Percentiles rank a stretch among this genome's conserved stretches.
phyloP scores from a whole-genome alignment of 306 rosid species.

The Begonia loranthoides region DNA sequence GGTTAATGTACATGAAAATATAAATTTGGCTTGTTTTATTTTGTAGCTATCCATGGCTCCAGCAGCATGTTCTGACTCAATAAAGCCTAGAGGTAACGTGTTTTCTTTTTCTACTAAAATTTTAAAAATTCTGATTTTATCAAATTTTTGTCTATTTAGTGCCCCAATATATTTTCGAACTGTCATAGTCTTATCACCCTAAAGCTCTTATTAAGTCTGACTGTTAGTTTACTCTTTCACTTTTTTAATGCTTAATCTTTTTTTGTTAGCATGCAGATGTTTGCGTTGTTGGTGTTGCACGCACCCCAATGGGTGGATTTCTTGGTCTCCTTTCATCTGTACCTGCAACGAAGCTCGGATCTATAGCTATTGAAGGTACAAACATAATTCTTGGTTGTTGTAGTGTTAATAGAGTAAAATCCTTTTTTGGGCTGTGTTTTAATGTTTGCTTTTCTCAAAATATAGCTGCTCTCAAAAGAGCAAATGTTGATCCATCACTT shows the following conservation, averaged over 20 bases:
- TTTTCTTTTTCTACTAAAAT: not conserved
- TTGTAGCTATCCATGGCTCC: conserved; percentile 47
- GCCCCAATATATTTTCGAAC: too few species aligned
- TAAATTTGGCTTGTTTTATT: not conserved
- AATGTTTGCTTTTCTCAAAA: not conserved
- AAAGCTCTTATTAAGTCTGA: too few species aligned
- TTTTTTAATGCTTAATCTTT: conserved; percentile 2
- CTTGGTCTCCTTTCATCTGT: conserved; percentile 80
- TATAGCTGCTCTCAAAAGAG: conserved; percentile 88
- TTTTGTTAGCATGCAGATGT: conserved; percentile 49
- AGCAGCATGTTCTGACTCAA: conserved; percentile 44
- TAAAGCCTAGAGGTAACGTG: conserved; percentile 62
- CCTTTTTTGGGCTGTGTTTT: not conserved
- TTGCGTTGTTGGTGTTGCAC: conserved; percentile 90
- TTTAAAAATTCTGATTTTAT: too few species aligned
- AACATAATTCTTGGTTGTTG: conserved; percentile 1
- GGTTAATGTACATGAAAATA: too few species aligned
- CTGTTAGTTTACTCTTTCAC: too few species aligned
- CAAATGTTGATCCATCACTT: conserved; percentile 75
- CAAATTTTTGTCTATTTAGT: too few species aligned
- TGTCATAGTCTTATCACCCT: too few species aligned
- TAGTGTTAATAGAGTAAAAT: conserved; percentile 1
- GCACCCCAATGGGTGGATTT: conserved; percentile 95
- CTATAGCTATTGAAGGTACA: conserved; percentile 79
- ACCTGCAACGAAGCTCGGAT: conserved; percentile 85